phyloP scores from a whole-genome alignment of 2,329 filamentous ascomycete species.

The Fusarium proliferatum region DNA sequence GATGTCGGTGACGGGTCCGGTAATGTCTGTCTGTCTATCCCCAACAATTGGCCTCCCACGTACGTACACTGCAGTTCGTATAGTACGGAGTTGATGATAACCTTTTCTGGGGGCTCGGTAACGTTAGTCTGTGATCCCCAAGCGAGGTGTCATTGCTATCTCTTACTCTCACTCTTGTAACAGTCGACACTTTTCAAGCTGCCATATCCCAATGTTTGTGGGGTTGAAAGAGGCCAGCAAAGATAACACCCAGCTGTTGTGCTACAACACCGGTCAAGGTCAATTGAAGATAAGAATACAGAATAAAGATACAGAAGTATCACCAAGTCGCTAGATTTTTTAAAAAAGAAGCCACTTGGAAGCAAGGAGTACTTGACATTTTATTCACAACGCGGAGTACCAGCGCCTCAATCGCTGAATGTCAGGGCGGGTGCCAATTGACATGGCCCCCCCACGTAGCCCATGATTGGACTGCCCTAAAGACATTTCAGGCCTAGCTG shows the following conservation, averaged over 20 bases:
- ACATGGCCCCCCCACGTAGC: conserved; percentile 34
- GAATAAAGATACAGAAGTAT: not conserved
- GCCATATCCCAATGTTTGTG: conserved; percentile 20
- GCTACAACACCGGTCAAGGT: not conserved
- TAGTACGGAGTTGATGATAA: conserved; percentile 18
- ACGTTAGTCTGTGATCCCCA: not conserved
- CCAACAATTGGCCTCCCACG: conserved; percentile 30
- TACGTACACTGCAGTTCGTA: conserved; percentile 19
- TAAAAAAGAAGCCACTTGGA: conserved; percentile 2
- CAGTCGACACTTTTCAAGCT: conserved; percentile 19
- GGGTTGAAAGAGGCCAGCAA: conserved; percentile 23
- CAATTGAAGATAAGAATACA: not conserved
- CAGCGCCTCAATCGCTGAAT: conserved; percentile 21
- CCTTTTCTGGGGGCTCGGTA: conserved; percentile 12
- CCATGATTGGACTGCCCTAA: conserved; percentile 41
- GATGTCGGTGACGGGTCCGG: conserved; percentile 40
- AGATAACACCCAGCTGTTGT: not conserved
- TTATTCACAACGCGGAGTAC: conserved; percentile 8
- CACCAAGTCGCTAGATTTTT: not conserved
- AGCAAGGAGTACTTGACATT: conserved; percentile 2
- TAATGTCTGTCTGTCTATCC: conserved; percentile 17
- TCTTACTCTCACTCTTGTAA: not conserved
- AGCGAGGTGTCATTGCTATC: not conserved
- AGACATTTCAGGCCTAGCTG: conserved; percentile 31
- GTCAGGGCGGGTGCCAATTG: conserved; percentile 37